Evolutionary conservation across 2,329 filamentous ascomycete species (phyloP), one percentile per base, ranked within the genome.

Genomic region (Biscogniauxia sp.): DNA sequence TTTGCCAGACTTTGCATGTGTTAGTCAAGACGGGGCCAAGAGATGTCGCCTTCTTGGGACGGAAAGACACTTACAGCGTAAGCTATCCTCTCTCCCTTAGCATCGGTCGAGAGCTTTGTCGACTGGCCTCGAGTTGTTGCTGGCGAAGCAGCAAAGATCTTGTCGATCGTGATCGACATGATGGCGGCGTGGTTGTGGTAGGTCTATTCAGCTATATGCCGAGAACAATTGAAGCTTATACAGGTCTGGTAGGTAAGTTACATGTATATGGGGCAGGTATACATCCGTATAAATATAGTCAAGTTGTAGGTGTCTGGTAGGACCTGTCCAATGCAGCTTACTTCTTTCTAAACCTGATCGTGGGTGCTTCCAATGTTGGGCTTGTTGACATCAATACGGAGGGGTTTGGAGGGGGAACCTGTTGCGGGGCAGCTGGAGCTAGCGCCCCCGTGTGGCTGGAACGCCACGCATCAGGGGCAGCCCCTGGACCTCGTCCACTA

Each of bases 81-180:
- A 61, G 92, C 90, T 78, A 99, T 88, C 67, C 92, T 87, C 79
- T 97, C 90, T 67, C 95, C 94, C 77, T 96, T 97, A 64, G 89
- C 79, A 76, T 98, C 94, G 51, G 88, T 85, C 45, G 92, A 96
- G 55, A 99, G 88, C 73, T 92, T 92, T 13, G 94, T 97, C 61
- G 94, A 90, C 74, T 93, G 89, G 61, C 93, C 94, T 67, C 95
- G 87, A 59, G 86, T 87, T 26, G 94, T 97, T 59, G 86, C 87
- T 57, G 95, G 95, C 65, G 89, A 86, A 28, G 95, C 90, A 53
- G 93, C 95, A 76, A 96, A 89, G 70, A 96, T 94, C 75, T 84
- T 84, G 62, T 86, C 80, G 68, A 88, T 77, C 53, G 78, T 78
- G 70, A 89, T 82, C 59, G 85, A 84, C 79, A 82, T 81, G 56